A percentile compares a stretch with the other conserved stretches of the same genome.
phyloP scores from a whole-genome alignment of 2,329 filamentous ascomycete genomes.

The Dothideomycetes sp. region DNA sequence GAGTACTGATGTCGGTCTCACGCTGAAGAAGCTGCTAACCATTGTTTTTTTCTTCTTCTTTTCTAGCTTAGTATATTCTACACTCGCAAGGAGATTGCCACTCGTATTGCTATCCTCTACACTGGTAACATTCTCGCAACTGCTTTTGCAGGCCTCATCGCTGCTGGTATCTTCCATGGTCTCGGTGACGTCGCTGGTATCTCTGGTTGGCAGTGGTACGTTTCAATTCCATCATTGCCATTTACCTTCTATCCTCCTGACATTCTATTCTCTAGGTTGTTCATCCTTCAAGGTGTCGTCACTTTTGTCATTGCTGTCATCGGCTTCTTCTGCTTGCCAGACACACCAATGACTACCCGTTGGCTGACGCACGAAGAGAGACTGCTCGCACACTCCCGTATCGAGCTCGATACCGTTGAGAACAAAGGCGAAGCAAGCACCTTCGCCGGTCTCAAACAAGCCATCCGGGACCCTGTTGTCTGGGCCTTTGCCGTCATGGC shows the following conservation, averaged over 20 bases:
- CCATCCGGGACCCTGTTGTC: conserved; percentile 19
- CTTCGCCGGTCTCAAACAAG: conserved; percentile 26
- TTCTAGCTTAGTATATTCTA: conserved; percentile 43
- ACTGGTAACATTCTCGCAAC: conserved; percentile 40
- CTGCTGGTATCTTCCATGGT: conserved; percentile 51
- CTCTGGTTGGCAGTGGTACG: conserved; percentile 44
- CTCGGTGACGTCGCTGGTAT: conserved; percentile 51
- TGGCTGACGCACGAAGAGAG: conserved; percentile 44
- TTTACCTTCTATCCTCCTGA: conserved; percentile 16
- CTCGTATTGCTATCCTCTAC: conserved; percentile 21
- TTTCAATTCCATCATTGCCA: conserved; percentile 11
- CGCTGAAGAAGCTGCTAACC: too few relatives aligned
- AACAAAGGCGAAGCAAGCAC: conserved; percentile 36
- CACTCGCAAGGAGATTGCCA: conserved; percentile 37
- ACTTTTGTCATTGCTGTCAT: conserved; percentile 21
- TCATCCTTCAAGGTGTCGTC: conserved; percentile 30
- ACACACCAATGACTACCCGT: conserved; percentile 45
- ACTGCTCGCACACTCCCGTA: conserved; percentile 39
- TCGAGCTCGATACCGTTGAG: conserved; percentile 44
- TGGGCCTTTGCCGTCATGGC: conserved; percentile 45
- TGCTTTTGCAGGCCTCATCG: conserved; percentile 55
- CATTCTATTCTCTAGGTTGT: too few relatives aligned
- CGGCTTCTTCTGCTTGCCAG: conserved; percentile 30
- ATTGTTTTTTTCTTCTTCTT: too few relatives aligned
- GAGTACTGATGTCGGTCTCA: too few relatives aligned